Evolutionary conservation across 495 filamentous ascomycete genomes (phyloP), one percentile per base, ranked within the genome.

Genomic region (Achaetomiella virescens): DNA sequence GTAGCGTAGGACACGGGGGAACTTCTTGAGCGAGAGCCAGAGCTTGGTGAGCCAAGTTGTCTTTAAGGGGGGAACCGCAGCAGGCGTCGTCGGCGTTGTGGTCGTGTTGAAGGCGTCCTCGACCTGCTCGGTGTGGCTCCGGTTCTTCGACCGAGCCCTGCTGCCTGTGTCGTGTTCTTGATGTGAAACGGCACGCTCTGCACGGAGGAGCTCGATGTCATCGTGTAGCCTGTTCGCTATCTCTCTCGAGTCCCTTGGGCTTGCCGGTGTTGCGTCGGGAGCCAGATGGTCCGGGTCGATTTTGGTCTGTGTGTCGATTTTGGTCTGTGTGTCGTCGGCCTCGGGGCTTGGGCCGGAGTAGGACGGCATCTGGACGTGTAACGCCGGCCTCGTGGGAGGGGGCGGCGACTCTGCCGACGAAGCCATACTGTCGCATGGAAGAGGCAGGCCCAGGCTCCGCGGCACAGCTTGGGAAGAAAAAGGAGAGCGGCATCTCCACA

Each of bases 31-130:
- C 31, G 62, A 60, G 21, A 58, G 56, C 63, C 71, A 73, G n/a
- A 68, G 43, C 54, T 66, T 71, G 54, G 66, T 74, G 18, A 93
- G 67, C 59, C 83, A 86, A 57, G 81, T 75, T 51, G 88, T 80
- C 40, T 89, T 74, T 10, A 63, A 77, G 61, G 87, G 86, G 54
- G 86, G 75, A 46, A 81, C 78, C 24, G 90, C 66, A 22, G 45
- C 29, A n/a, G 50, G 14, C 10, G 43, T 4, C 2, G 72, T 75
- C 33, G 81, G 84, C 14, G 58, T 17, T 6, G 67, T 78, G 71
- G 51, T 87, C 82, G 57, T 58, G 56, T 87, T 83, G 68, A 97
- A 96, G 58, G 91, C 88, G 69, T 96, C 91, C n/a, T 91, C 76
- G 3, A 77, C 75, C 17, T 84, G 80, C 0, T 79, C 72, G 22